Conservation (phyloP, 192 early-diverging fungal genomes). For the Entomortierella beljakovae region DNA sequence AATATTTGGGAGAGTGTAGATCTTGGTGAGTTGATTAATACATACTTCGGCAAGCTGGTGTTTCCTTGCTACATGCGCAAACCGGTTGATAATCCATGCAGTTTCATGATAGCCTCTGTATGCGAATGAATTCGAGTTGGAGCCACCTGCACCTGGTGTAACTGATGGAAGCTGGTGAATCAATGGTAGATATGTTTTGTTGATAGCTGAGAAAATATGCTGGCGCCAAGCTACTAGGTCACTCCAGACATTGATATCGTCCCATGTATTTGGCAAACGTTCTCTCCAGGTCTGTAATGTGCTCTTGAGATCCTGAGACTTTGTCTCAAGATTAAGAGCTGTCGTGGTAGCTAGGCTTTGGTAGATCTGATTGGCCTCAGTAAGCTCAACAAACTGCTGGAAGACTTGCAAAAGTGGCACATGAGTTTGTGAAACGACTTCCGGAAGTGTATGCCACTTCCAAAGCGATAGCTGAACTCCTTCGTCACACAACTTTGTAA, state of each 20-base stretch:
- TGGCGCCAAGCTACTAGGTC: constrained; percentile 98
- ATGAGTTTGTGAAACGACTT: constrained; percentile 87
- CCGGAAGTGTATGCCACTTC: constrained; percentile 92
- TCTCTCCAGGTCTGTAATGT: constrained; percentile 96
- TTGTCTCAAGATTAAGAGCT: constrained; percentile 84
- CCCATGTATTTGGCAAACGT: constrained; percentile 95
- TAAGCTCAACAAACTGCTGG: constrained; percentile 96
- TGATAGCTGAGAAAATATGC: constrained; percentile 97
- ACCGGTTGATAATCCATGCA: constrained; percentile 99
- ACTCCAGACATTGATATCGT: constrained; percentile 98
- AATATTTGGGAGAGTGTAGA: constrained; percentile 99
- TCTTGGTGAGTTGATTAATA: constrained; percentile 90
- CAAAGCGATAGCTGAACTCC: constrained; percentile 86
- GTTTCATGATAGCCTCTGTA: constrained; percentile 99
- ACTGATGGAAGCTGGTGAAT: constrained; percentile 65
- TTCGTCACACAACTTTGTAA: constrained; percentile 86
- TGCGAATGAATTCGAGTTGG: constrained; percentile 85
- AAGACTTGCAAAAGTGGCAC: constrained; percentile 90
- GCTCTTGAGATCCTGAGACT: constrained; percentile 90
- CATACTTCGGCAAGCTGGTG: constrained; percentile 97
- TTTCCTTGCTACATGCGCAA: constrained; percentile 95
- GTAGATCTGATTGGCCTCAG: constrained; percentile 93
- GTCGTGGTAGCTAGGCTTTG: constrained; percentile 82
- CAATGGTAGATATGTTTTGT: constrained; percentile 93
- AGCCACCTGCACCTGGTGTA: constrained; percentile 60